A percentile compares a stretch with the other conserved stretches of the same genome.
phyloP scores from a whole-genome alignment of 345 rosid genomes.

The Brassica rapa region DNA sequence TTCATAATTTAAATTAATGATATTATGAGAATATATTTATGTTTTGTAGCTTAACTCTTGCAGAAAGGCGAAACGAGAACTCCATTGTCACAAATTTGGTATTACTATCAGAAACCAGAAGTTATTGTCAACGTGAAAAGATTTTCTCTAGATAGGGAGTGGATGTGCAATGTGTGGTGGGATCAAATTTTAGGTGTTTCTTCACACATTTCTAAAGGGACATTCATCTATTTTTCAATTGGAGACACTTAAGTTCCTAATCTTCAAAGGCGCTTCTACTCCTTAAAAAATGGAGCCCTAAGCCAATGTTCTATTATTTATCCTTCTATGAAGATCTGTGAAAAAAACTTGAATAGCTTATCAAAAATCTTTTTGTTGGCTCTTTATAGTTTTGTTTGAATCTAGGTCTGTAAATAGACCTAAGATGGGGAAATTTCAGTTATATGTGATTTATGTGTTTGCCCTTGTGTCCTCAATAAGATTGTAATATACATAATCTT shows the following conservation, averaged over 20 bases:
- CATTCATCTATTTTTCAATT: conserved; percentile 64
- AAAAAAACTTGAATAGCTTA: neutral
- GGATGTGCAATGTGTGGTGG: conserved; percentile 88
- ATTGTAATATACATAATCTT: neutral
- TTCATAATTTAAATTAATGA: too few species aligned
- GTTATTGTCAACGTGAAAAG: too few species aligned
- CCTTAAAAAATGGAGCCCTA: conserved; percentile 18
- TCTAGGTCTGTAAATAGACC: conserved; percentile 19
- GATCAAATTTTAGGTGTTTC: conserved; percentile 72
- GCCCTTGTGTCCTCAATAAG: conserved; percentile 17
- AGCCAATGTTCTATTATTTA: neutral
- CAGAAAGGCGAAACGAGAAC: too few species aligned
- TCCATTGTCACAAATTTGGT: too few species aligned
- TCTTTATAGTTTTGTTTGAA: conserved; percentile 1
- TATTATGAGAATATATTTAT: too few species aligned
- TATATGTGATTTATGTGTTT: neutral
- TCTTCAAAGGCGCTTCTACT: conserved; percentile 67
- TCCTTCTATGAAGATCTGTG: neutral
- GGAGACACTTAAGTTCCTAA: conserved; percentile 66
- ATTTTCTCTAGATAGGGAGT: conserved; percentile 32
- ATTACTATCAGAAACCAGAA: too few species aligned
- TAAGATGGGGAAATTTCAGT: conserved; percentile 11
- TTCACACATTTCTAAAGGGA: conserved; percentile 73
- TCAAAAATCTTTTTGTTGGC: neutral
- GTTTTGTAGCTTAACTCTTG: too few species aligned